Evolutionary conservation across 2,329 filamentous ascomycete genomes (phyloP).

Genomic region (Sclerotinia minor): DNA sequence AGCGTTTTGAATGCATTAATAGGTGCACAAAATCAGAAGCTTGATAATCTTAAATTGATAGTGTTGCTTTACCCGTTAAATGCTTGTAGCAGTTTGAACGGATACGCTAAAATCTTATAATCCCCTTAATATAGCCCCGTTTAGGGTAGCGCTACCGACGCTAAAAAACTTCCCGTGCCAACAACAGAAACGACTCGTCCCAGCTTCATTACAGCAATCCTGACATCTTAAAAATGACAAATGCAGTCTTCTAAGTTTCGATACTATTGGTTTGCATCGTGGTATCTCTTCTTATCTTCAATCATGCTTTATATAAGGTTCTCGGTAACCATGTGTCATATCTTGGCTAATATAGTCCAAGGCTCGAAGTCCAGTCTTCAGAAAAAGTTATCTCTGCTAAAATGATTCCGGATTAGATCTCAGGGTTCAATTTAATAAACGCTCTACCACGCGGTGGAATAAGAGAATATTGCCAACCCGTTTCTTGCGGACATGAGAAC

Average conservation of each 20-base stretch:
- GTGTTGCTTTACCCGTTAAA: no score
- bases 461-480: background rate
- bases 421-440: background rate
- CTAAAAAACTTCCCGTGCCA: background rate
- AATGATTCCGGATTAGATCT: background rate
- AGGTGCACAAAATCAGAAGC: background rate
- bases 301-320: background rate
- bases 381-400: background rate
- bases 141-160: background rate
- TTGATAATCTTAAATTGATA: background rate
- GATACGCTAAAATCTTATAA: background rate
- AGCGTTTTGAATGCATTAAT: background rate
- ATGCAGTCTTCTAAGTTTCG: background rate
- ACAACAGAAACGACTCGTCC: background rate
- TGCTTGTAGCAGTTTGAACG: background rate
- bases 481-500: slow-evolving; percentile 1
- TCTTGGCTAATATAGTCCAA: background rate
- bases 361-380: slow-evolving; percentile 10
- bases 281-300: slow-evolving; percentile 10
- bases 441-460: background rate
- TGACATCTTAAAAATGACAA: background rate
- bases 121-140: background rate
- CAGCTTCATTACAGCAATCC: background rate
- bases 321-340: background rate
- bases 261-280: background rate